Conservation (phyloP, 768 basidiomycete species). For the Astraeus odoratus region DNA sequence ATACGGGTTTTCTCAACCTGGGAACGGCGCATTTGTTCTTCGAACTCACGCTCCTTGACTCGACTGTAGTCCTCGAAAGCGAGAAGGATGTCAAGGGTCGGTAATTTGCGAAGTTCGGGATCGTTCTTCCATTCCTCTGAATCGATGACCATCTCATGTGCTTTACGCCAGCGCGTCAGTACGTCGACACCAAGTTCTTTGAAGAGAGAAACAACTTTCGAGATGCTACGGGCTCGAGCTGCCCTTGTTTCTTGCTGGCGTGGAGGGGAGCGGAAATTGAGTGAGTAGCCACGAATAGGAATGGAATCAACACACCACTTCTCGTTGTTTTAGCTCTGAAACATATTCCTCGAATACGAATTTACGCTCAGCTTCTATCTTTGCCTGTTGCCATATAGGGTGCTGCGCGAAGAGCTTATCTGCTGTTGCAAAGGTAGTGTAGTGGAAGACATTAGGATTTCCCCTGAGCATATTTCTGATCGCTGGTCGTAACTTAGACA, state of each 20-base stretch:
- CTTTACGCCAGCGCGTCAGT: constrained; percentile 87
- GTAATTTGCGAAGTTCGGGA: constrained; percentile 70
- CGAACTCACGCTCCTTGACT: constrained; percentile 84
- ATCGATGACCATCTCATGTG: constrained; percentile 66
- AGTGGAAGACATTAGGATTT: constrained; percentile 84
- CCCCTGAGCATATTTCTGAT: constrained; percentile 80
- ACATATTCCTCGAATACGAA: constrained; percentile 93
- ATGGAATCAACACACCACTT: constrained; percentile 55
- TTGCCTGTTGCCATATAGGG: constrained; percentile 86
- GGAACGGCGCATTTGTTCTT: constrained; percentile 72
- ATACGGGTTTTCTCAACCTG: constrained; percentile 79
- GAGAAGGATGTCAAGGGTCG: constrained; percentile 84
- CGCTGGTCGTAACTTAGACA: constrained; percentile 83
- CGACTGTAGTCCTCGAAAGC: constrained; percentile 94
- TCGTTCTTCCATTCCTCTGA: constrained; percentile 79
- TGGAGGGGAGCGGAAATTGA: constrained; percentile 1
- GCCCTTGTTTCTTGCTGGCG: constrained; percentile 73
- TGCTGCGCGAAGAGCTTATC: constrained; percentile 82
- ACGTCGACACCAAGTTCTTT: constrained; percentile 87
- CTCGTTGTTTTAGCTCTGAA: constrained; percentile 74
- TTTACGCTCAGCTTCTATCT: constrained; percentile 77
- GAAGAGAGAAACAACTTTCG: constrained; percentile 79
- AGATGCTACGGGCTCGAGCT: constrained; percentile 69
- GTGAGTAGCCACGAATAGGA: constrained; percentile 1
- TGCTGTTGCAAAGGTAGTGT: constrained; percentile 85